These are phyloP conservation scores for Lippia alba DNA, from an alignment of 305 asterid species.

Conservation along the genomic window DNA sequence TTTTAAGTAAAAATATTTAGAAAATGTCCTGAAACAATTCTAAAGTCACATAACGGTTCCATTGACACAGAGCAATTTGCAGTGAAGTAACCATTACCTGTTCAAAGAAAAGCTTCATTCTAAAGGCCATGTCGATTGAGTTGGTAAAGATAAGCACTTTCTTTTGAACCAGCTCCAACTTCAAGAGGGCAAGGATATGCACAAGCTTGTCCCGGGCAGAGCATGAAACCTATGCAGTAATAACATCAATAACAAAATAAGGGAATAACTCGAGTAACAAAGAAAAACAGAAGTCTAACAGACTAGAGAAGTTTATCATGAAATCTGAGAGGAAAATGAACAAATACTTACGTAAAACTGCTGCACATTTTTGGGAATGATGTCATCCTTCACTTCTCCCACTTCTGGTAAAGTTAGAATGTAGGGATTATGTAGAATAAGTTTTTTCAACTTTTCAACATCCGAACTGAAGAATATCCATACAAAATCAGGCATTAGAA, in stretches of 20 bases:
- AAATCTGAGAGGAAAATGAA: conserved; percentile 2
- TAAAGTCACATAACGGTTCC: background rate
- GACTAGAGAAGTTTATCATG: background rate
- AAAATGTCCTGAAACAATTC: too few relatives aligned
- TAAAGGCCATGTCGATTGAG: conserved; percentile 84
- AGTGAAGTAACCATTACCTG: conserved; percentile 56
- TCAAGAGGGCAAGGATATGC: conserved; percentile 80
- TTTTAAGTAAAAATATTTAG: too few relatives aligned
- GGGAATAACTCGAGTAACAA: conserved; percentile 16
- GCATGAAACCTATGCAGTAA: conserved; percentile 72
- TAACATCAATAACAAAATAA: conserved; percentile 16
- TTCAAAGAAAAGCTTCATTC: conserved; percentile 83
- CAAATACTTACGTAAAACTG: conserved; percentile 77
- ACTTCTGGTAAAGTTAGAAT: conserved; percentile 81
- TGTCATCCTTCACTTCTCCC: conserved; percentile 81
- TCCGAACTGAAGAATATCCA: conserved; percentile 67
- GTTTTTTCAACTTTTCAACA: conserved; percentile 91
- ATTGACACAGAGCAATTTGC: conserved; percentile 16
- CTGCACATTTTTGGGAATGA: conserved; percentile 84
- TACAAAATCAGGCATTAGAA: conserved; percentile 29
- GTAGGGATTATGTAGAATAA: conserved; percentile 88
- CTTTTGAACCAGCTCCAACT: conserved; percentile 81
- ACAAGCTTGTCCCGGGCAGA: conserved; percentile 77
- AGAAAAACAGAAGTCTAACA: conserved; percentile 1
- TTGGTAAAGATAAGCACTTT: conserved; percentile 88